Evolutionary conservation across 1,284 basidiomycete species (phyloP).

Genomic region (Tremellales sp.): DNA sequence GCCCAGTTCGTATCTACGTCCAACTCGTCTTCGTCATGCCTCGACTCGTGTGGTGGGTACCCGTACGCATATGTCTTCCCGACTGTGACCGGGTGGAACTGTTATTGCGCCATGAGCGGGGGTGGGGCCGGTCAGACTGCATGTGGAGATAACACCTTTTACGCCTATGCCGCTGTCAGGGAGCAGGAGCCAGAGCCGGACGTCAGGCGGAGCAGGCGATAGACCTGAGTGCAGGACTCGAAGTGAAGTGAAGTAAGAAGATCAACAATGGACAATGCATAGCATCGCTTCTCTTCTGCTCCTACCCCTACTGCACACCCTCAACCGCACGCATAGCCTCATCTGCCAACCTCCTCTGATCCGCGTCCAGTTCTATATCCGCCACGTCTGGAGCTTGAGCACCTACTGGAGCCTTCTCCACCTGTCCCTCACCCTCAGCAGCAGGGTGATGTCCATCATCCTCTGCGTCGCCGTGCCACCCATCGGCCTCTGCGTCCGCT

Average conservation of each 20-base stretch:
- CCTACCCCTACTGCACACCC: not conserved
- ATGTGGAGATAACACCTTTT: not conserved
- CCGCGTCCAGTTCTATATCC: constrained; percentile 39
- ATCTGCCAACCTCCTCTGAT: constrained; percentile 32
- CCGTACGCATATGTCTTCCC: not conserved
- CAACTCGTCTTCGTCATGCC: not conserved
- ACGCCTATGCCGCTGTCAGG: not conserved
- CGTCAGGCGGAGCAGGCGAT: too few relatives aligned
- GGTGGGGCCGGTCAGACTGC: not conserved
- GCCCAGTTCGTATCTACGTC: not conserved
- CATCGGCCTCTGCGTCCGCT: constrained; percentile 33
- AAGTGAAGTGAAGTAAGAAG: too few relatives aligned
- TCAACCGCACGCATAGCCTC: constrained; percentile 31
- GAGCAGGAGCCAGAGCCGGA: too few relatives aligned
- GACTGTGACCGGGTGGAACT: not conserved
- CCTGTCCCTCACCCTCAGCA: constrained; percentile 6
- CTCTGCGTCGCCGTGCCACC: constrained; percentile 49
- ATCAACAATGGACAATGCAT: not conserved
- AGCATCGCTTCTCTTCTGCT: not conserved
- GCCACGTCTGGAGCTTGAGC: constrained; percentile 14
- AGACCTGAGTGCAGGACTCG: too few relatives aligned
- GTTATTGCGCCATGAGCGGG: not conserved
- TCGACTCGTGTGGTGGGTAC: not conserved
- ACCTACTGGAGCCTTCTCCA: constrained; percentile 17
- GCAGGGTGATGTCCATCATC: constrained; percentile 23